Base-by-base conservation (phyloP, 2,329 filamentous ascomycete genomes). In the Venturia oleaginea region DNA sequence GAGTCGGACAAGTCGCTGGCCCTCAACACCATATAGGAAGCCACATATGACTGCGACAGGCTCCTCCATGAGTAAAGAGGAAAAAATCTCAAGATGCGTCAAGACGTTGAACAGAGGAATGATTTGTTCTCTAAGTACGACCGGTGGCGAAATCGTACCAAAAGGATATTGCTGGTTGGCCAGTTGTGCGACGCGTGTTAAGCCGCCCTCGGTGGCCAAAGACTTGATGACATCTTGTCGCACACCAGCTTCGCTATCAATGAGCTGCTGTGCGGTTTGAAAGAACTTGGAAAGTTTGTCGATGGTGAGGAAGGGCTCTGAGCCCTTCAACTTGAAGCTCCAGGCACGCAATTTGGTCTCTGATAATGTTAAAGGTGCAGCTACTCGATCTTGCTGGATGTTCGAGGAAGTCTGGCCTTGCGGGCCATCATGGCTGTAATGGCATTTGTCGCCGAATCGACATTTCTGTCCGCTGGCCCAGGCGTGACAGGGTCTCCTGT, bases 21-120 rank as follows among this genome's bases (percentile, higher is more conserved):
- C 60, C 11, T 62, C 42, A 24, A 32, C n/a, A 32, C 60, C 60
- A 32, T 46, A 46, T 7, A 62, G 27, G 19, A 19, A 51, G n/a
- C 42, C 32, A 37, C 43, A 37, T 15, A 62, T 43, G 15, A 24
- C 22, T 7, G 30, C 60, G 10, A 62, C 42, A 24, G n/a, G 37
- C 24, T 48, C 32, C 42, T 62, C 60, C n/a, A 48, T 42, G 1
- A 62, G 24, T 1, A 27, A 6, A 6, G 60, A 62, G 2, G 32
- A 17, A 15, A 62, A 15, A 11, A 62, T 42, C 2, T 62, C 60
- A 3, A 24, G 60, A 24, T 62, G 60, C 11, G 40, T 62, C 30
- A 62, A 17, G 42, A 62, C 13, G 11, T 62, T 46, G 40, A 62
- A 62, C 10, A 62, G 19, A 7, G 60, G 60, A 32, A 48, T 15